Percentiles rank a stretch among this genome's conserved stretches.
phyloP scores from a whole-genome alignment of 2,329 filamentous ascomycete genomes.

The Fusarium sp. region DNA sequence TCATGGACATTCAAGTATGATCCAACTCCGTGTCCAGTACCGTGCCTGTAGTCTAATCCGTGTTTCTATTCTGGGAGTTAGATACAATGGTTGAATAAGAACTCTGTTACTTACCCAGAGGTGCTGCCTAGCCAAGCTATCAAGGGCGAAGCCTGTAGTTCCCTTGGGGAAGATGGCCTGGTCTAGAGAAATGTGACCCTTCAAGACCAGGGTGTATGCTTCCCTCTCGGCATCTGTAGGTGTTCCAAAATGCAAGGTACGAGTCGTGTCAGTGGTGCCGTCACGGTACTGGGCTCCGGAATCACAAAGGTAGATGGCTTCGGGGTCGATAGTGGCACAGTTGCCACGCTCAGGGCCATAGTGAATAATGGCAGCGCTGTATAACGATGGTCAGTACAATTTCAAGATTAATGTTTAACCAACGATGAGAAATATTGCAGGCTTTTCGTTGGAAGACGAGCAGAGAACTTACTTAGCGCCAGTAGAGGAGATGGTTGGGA shows the following conservation, averaged over 20 bases:
- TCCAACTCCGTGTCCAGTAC: slow-evolving; percentile 94
- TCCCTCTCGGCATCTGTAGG: slow-evolving; percentile 86
- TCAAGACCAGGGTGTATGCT: slow-evolving; percentile 92
- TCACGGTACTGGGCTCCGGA: slow-evolving; percentile 97
- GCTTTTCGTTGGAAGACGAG: not conserved
- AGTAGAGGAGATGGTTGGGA: slow-evolving; percentile 95
- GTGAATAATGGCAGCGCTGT: slow-evolving; percentile 92
- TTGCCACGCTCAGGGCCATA: slow-evolving; percentile 88
- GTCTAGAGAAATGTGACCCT: slow-evolving; percentile 92
- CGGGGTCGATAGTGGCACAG: slow-evolving; percentile 85
- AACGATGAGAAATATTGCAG: not conserved
- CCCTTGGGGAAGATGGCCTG: slow-evolving; percentile 91
- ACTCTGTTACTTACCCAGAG: slow-evolving; percentile 75
- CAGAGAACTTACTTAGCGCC: slow-evolving; percentile 71
- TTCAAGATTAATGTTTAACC: not conserved
- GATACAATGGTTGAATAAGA: not conserved
- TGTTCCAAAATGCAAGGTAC: slow-evolving; percentile 90
- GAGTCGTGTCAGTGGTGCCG: slow-evolving; percentile 94
- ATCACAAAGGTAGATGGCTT: slow-evolving; percentile 91
- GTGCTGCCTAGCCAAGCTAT: slow-evolving; percentile 87
- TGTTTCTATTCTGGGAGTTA: slow-evolving; percentile 55
- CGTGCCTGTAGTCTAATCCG: slow-evolving; percentile 94
- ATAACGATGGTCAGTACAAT: slow-evolving; percentile 6
- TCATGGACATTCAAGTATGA: slow-evolving; percentile 98
- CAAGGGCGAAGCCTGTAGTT: slow-evolving; percentile 91